A percentile compares a stretch with the other conserved stretches of the same genome.
phyloP scores from a whole-genome alignment of 768 basidiomycete species.

The Fomitopsis pulvina region DNA sequence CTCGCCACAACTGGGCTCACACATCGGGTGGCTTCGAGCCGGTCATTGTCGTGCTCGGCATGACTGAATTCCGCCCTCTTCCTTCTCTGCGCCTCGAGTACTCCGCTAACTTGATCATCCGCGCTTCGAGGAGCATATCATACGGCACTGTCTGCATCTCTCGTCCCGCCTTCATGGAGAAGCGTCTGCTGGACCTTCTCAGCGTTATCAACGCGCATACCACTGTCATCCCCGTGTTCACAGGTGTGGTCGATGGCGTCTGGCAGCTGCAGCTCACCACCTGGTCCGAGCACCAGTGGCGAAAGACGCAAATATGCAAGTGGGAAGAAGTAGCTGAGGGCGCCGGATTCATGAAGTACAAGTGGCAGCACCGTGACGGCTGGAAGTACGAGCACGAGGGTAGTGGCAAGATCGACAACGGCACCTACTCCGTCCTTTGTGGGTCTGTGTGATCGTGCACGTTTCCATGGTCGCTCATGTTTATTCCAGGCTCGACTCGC shows the following conservation, averaged over 20 bases:
- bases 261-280: constrained; percentile 19
- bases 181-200: constrained; percentile 20
- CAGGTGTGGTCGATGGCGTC: constrained; percentile 14
- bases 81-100: constrained; percentile 14
- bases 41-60: constrained; percentile 21
- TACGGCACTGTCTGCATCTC: constrained; percentile 22
- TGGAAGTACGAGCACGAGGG: constrained; percentile 22
- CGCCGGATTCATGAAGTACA: constrained; percentile 16
- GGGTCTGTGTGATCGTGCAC: background rate
- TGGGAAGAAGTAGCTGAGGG: constrained; percentile 12
- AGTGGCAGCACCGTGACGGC: constrained; percentile 21
- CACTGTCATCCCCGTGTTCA: constrained; percentile 21
- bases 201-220: constrained; percentile 21
- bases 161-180: constrained; percentile 21
- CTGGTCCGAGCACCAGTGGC: constrained; percentile 20
- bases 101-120: constrained; percentile 18
- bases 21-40: constrained; percentile 13
- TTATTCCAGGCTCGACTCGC: constrained; percentile 19
- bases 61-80: constrained; percentile 14
- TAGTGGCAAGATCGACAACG: constrained; percentile 11
- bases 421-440: constrained; percentile 17
- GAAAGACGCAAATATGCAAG: constrained; percentile 15
- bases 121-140: constrained; percentile 13
- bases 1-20: constrained; percentile 16
- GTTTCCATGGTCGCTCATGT: constrained; percentile 7